Percentiles rank a stretch among this genome's conserved stretches.
These are phyloP conservation scores for Salinomyces thailandicus DNA, from an alignment of 2,329 filamentous ascomycete species.

Conservation along the genomic window DNA sequence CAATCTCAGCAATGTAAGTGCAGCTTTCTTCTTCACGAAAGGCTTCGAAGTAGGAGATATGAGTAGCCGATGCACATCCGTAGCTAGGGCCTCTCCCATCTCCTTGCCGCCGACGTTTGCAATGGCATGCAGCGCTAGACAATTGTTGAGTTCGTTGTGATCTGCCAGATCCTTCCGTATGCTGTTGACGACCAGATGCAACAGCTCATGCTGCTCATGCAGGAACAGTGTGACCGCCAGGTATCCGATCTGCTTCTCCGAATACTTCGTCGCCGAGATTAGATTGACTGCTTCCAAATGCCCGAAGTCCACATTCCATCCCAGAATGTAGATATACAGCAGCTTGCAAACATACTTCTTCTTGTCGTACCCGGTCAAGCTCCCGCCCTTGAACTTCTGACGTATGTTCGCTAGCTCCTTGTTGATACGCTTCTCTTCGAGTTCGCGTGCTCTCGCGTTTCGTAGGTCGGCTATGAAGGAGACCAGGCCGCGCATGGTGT, in stretches of 20 bases:
- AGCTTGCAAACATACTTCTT: conserved; percentile 99
- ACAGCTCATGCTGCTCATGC: conserved; percentile 90
- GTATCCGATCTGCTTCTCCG: conserved; percentile 98
- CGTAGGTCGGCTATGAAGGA: conserved; percentile 96
- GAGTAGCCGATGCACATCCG: conserved; percentile 82
- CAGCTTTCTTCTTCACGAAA: conserved; percentile 99
- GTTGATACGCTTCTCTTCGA: conserved; percentile 99
- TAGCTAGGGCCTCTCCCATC: conserved; percentile 88
- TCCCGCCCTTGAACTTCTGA: conserved; percentile 87
- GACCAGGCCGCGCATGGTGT: conserved; percentile 57
- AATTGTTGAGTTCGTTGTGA: conserved; percentile 96
- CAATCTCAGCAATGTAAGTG: conserved; percentile 78
- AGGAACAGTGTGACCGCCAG: conserved; percentile 94
- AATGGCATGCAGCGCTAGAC: conserved; percentile 89
- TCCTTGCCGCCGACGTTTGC: conserved; percentile 94
- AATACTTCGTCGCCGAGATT: conserved; percentile 93
- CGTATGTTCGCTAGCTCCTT: conserved; percentile 98
- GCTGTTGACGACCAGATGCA: conserved; percentile 95
- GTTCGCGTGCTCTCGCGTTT: conserved; percentile 85
- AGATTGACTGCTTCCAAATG: conserved; percentile 97
- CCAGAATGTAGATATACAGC: conserved; percentile 96
- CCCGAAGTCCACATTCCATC: conserved; percentile 98
- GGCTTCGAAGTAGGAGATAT: conserved; percentile 93
- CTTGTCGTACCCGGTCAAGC: conserved; percentile 90
- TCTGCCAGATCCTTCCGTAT: conserved; percentile 93